These are phyloP conservation scores for Ganoderma sinense DNA, from an alignment of 1,284 basidiomycete species.

Conservation along the genomic window DNA sequence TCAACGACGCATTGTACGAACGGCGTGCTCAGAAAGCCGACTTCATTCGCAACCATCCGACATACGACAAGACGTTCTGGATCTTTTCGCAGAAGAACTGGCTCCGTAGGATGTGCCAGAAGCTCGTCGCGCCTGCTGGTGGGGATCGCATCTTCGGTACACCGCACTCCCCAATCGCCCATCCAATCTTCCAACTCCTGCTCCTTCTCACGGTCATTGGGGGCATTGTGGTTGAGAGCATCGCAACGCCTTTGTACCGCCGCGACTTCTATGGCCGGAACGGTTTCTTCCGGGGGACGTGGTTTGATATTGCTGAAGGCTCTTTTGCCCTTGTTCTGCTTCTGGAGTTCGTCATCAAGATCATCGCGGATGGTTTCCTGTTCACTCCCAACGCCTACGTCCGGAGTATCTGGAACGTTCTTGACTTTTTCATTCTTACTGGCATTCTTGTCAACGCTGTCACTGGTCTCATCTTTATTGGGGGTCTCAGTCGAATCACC, in stretches of 20 bases:
- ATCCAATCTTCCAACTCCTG: constrained; percentile 79
- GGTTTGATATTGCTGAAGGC: constrained; percentile 90
- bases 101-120: constrained; percentile 84
- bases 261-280: constrained; percentile 72
- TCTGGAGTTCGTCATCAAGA: constrained; percentile 89
- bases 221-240: constrained; percentile 84
- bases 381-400: constrained; percentile 97
- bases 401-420: constrained; percentile 90
- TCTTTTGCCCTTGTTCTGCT: constrained; percentile 82
- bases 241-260: constrained; percentile 90
- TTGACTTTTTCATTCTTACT: constrained; percentile 89
- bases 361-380: constrained; percentile 91
- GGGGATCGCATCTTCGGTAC: constrained; percentile 88
- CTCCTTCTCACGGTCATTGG: constrained; percentile 85
- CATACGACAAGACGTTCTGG: constrained; percentile 93
- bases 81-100: constrained; percentile 85
- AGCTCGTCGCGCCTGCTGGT: constrained; percentile 82
- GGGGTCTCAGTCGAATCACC: constrained; percentile 84
- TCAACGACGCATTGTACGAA: constrained; percentile 73
- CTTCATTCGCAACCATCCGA: constrained; percentile 90
- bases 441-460: constrained; percentile 87
- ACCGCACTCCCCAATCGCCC: constrained; percentile 70
- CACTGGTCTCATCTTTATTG: constrained; percentile 81
- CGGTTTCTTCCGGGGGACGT: constrained; percentile 73
- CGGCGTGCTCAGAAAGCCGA: constrained; percentile 85